Conservation (phyloP, 225 moss, liverwort and hornwort genomes). For the Physcomitrellopsis africana region DNA sequence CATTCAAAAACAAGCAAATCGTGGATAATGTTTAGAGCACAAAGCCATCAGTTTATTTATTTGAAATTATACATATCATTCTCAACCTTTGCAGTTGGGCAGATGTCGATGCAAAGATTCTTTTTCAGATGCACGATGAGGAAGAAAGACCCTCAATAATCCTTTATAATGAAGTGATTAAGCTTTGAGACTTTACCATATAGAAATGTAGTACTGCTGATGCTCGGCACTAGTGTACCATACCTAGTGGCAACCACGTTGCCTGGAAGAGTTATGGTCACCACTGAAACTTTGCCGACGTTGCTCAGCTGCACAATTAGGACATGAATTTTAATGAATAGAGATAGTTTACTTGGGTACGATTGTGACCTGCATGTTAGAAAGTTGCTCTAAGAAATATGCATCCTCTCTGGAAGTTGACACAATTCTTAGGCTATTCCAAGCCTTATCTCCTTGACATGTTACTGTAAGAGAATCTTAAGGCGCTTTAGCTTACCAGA, state of each 20-base stretch:
- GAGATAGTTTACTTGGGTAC: background rate
- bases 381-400: background rate
- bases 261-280: slow-evolving; percentile 64
- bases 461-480: background rate
- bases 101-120: background rate
- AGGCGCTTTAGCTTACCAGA: slow-evolving; percentile 33
- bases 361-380: background rate
- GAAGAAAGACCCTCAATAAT: background rate
- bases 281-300: slow-evolving; percentile 51
- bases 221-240: slow-evolving; percentile 50
- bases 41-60: background rate
- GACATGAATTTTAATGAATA: background rate
- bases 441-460: background rate
- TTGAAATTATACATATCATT: background rate
- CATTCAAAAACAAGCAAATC: background rate
- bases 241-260: slow-evolving; percentile 60
- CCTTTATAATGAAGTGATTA: background rate
- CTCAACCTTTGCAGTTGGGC: background rate
- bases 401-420: background rate
- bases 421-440: background rate
- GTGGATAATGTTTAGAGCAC: background rate
- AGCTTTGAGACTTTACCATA: slow-evolving; percentile 52
- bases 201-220: slow-evolving; percentile 57
- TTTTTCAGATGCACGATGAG: background rate
- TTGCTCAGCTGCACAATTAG: slow-evolving; percentile 48